Conservation (phyloP, 306 rosid genomes). For the Casuarina glauca region DNA sequence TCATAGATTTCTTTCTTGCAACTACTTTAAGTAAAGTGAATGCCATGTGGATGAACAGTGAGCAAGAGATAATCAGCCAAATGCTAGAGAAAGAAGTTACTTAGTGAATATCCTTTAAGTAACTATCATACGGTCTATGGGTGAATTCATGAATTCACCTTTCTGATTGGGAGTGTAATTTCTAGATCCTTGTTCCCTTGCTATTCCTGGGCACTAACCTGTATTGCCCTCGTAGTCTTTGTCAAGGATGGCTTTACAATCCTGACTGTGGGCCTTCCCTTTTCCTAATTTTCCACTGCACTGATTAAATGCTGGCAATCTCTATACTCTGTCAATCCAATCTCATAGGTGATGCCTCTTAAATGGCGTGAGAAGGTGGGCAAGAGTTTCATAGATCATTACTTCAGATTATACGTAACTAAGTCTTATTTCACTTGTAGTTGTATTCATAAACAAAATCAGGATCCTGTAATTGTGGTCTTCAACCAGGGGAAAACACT, state of each 20-base stretch:
- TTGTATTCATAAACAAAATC: neutral
- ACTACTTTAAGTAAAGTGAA: no score
- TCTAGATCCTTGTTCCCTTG: neutral
- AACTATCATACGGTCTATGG: neutral
- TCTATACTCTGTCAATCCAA: neutral
- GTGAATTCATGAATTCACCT: neutral
- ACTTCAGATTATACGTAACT: neutral
- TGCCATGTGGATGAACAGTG: no score
- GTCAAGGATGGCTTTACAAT: neutral
- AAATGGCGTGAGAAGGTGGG: neutral
- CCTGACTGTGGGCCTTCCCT: neutral
- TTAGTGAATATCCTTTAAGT: neutral
- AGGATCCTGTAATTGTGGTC: neutral
- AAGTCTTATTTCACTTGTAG: neutral
- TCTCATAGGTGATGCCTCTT: neutral
- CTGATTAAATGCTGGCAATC: constrained; percentile 5
- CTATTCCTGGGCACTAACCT: neutral
- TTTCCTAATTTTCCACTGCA: neutral
- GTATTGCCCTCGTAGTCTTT: neutral
- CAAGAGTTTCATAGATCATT: neutral
- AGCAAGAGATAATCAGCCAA: neutral
- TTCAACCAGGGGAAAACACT: constrained; percentile 1
- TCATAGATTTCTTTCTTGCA: no score
- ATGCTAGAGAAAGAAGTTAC: neutral
- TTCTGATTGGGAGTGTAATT: neutral